These are phyloP conservation scores for Pachysandra terminalis DNA, from an alignment of 164 flowering plant species.

Conservation along the genomic window DNA sequence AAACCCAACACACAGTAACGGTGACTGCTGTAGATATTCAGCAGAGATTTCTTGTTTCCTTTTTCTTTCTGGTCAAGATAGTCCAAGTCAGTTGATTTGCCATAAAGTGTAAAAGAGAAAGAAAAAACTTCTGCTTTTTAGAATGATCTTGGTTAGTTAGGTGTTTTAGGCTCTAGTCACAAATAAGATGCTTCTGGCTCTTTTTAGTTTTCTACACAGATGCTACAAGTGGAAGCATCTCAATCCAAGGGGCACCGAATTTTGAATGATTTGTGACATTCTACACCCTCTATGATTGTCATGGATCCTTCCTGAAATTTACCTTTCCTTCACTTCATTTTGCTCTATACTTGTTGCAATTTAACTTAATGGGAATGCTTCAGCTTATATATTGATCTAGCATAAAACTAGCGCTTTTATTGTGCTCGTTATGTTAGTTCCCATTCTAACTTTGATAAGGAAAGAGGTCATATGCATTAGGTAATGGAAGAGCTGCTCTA, in stretches of 20 bases:
- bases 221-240: not conserved
- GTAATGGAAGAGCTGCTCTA: too few relatives aligned
- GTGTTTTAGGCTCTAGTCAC: not conserved
- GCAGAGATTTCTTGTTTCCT: too few relatives aligned
- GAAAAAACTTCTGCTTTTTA: not conserved
- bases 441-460: too few relatives aligned
- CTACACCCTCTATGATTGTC: not conserved
- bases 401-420: too few relatives aligned
- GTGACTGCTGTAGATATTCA: too few relatives aligned
- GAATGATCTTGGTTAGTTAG: not conserved
- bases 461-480: too few relatives aligned
- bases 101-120: too few relatives aligned
- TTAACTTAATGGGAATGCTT: not conserved
- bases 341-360: not conserved
- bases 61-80: not conserved
- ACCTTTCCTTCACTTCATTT: not conserved
- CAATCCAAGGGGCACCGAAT: not conserved
- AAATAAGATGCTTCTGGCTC: too few relatives aligned
- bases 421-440: too few relatives aligned
- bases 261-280: not conserved
- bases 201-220: too few relatives aligned
- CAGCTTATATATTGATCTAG: too few relatives aligned
- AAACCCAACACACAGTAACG: too few relatives aligned
- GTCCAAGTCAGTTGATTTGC: not conserved
- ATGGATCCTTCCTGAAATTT: not conserved